These are phyloP conservation scores for Thinopyrum elongatum DNA, from an alignment of 176 grass and related monocot genomes.

Conservation along the genomic window DNA sequence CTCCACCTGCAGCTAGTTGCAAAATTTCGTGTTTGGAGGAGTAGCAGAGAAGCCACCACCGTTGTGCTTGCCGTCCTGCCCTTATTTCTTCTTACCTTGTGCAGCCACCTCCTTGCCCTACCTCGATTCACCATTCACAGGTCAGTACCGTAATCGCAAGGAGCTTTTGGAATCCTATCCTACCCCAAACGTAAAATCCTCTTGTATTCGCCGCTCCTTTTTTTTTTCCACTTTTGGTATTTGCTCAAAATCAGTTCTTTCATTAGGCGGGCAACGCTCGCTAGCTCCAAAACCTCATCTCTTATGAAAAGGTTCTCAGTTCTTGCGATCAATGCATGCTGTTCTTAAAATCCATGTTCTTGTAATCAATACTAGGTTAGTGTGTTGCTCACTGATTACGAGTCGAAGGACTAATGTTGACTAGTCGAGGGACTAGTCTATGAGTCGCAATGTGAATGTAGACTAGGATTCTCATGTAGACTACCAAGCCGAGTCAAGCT, in stretches of 20 bases:
- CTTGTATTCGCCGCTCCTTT: not conserved
- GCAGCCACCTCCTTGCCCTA: not conserved
- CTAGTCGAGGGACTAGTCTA: too few relatives aligned
- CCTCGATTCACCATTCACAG: constrained; percentile 15
- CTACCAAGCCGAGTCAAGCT: too few relatives aligned
- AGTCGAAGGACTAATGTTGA: too few relatives aligned
- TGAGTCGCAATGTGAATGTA: too few relatives aligned
- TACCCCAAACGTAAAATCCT: not conserved
- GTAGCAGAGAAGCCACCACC: constrained; percentile 21
- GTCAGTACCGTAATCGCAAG: not conserved
- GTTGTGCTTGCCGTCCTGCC: not conserved
- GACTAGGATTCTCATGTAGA: too few relatives aligned
- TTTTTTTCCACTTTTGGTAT: not conserved
- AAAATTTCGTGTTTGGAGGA: not conserved
- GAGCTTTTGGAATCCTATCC: not conserved
- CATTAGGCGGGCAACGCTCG: not conserved
- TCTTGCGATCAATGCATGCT: not conserved
- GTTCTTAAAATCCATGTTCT: not conserved
- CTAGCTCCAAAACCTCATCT: not conserved
- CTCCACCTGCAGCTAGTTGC: not conserved
- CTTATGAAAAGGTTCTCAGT: not conserved
- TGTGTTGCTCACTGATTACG: not conserved
- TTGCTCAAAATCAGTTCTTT: not conserved
- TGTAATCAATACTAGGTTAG: not conserved
- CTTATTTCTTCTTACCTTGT: constrained; percentile 23